These are phyloP conservation scores for Pseudogymnoascus sp. DNA, from an alignment of 2,329 filamentous ascomycete genomes.

Conservation along the genomic window DNA sequence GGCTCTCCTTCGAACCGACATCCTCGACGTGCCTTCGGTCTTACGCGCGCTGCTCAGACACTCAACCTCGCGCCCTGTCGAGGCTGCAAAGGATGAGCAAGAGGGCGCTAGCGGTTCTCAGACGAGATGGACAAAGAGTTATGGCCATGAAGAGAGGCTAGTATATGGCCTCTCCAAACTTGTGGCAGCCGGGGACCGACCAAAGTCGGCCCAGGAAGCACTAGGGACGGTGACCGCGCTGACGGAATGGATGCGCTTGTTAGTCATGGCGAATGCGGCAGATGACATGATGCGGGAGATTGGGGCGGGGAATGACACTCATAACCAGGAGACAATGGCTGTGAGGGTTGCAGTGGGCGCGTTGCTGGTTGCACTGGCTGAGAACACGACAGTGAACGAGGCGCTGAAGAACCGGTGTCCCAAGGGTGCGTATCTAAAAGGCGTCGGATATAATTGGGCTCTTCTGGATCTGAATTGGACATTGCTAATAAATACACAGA, in stretches of 20 bases:
- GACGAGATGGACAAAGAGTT: slow-evolving; percentile 49
- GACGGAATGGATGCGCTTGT: slow-evolving; percentile 53
- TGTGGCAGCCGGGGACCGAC: slow-evolving; percentile 40
- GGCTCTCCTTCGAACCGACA: slow-evolving; percentile 42
- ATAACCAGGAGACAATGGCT: slow-evolving; percentile 50
- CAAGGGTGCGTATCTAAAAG: slow-evolving; percentile 39
- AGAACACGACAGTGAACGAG: slow-evolving; percentile 49
- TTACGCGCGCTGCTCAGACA: slow-evolving; percentile 50
- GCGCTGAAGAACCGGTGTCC: slow-evolving; percentile 46
- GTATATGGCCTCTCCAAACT: slow-evolving; percentile 27
- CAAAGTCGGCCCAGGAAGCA: slow-evolving; percentile 41
- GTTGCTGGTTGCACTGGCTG: slow-evolving; percentile 53
- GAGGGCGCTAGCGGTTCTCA: slow-evolving; percentile 14
- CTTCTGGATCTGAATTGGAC: not conserved
- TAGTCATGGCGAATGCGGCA: slow-evolving; percentile 43
- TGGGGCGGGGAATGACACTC: slow-evolving; percentile 37
- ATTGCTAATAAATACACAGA: slow-evolving; percentile 29
- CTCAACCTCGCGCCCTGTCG: slow-evolving; percentile 28
- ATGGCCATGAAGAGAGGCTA: slow-evolving; percentile 34
- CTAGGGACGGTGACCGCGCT: slow-evolving; percentile 44
- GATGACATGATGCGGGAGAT: slow-evolving; percentile 38
- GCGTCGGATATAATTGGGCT: not conserved
- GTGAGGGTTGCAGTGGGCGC: slow-evolving; percentile 58
- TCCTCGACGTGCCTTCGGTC: slow-evolving; percentile 48
- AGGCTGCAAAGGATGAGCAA: slow-evolving; percentile 20